These are phyloP conservation scores for Herpetomonas tarakana DNA, from an alignment of 208 protist genomes.

Conservation along the genomic window DNA sequence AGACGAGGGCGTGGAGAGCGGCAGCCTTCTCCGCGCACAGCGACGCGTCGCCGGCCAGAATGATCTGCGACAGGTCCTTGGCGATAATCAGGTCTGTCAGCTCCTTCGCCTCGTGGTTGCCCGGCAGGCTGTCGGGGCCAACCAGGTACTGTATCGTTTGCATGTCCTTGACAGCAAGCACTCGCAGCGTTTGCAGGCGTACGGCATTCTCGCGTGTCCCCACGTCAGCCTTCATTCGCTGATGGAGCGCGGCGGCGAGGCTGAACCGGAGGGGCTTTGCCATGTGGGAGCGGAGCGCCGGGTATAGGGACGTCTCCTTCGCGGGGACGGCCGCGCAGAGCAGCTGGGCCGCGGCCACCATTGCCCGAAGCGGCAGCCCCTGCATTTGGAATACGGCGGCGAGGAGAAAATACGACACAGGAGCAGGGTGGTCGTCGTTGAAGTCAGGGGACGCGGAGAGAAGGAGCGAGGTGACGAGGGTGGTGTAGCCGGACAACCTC, in stretches of 20 bases:
- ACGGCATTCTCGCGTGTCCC: background rate
- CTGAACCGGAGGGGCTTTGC: background rate
- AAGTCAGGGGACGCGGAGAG: background rate
- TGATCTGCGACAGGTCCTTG: slow-evolving; percentile 11
- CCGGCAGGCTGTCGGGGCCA: slow-evolving; percentile 2
- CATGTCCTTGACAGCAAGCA: background rate
- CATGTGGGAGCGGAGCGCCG: background rate
- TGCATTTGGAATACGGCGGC: background rate
- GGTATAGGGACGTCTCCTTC: background rate
- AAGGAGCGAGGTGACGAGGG: background rate
- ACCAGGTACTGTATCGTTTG: background rate
- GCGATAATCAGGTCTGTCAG: slow-evolving; percentile 20
- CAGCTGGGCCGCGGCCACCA: background rate
- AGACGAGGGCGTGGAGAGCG: slow-evolving; percentile 19
- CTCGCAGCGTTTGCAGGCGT: background rate
- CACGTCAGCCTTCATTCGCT: background rate
- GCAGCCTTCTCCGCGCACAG: slow-evolving; percentile 21
- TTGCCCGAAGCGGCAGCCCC: background rate
- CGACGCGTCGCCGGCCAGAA: slow-evolving; percentile 13
- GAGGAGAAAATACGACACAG: background rate
- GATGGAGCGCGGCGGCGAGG: background rate
- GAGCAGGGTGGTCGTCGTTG: background rate
- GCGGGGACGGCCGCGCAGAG: background rate
- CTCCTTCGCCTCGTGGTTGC: background rate
- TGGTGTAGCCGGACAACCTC: background rate